A percentile compares a stretch with the other conserved stretches of the same genome.
phyloP scores from a whole-genome alignment of 371 early-diverging fungal genomes.

The Cladochytrium tenue region DNA sequence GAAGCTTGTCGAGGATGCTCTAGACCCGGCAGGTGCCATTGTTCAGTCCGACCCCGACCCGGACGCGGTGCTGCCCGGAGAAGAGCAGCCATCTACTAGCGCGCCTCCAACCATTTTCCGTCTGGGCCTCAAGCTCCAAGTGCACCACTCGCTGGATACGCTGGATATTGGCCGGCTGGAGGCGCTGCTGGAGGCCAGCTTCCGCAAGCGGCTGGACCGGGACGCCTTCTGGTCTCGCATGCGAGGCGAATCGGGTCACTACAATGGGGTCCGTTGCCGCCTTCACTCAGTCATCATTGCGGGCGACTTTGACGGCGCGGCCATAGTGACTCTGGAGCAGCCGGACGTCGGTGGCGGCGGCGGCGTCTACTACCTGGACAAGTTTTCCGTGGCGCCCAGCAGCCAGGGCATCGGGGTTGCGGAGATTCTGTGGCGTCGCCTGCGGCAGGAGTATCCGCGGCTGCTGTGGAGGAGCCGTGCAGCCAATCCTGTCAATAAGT shows the following conservation, averaged over 20 bases:
- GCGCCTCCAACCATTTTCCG: conserved; percentile 71
- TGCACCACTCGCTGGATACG: conserved; percentile 49
- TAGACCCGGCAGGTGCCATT: no score
- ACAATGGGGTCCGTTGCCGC: no score
- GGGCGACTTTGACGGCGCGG: conserved; percentile 85
- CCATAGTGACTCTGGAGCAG: conserved; percentile 68
- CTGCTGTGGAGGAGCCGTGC: conserved; percentile 84
- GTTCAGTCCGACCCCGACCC: conserved; percentile 24
- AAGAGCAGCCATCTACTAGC: neutral
- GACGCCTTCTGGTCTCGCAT: conserved; percentile 68
- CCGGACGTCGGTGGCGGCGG: conserved; percentile 3
- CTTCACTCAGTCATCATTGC: conserved; percentile 72
- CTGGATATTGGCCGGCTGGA: conserved; percentile 60
- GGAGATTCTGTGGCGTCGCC: conserved; percentile 85
- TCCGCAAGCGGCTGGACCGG: conserved; percentile 65
- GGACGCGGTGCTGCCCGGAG: neutral
- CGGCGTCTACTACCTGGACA: conserved; percentile 74
- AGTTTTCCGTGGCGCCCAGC: conserved; percentile 85
- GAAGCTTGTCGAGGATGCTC: no score
- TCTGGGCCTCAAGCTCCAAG: conserved; percentile 69
- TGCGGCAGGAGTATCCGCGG: conserved; percentile 69
- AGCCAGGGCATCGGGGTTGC: conserved; percentile 91
- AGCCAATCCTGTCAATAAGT: conserved; percentile 90
- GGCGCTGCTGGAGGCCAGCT: conserved; percentile 74
- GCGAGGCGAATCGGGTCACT: conserved; percentile 28